These are phyloP conservation scores for Ustilago cynodontis DNA, from an alignment of 1,284 basidiomycete genomes.

Conservation along the genomic window DNA sequence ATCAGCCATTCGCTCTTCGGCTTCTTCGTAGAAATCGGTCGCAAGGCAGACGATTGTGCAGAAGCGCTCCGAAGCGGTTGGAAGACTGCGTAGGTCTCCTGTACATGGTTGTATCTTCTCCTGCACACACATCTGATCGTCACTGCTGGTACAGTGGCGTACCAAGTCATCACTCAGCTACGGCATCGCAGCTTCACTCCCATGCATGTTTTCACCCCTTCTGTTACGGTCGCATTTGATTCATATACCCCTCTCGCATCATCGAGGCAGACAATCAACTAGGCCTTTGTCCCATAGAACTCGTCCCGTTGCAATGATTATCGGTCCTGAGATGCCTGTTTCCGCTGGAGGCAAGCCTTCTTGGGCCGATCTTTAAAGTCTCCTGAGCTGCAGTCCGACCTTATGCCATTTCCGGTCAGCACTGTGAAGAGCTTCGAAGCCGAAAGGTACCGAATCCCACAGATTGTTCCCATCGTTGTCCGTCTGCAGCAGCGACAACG, in stretches of 20 bases:
- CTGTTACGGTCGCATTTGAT: not conserved
- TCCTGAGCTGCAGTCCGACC: too few species aligned
- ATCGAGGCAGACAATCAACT: too few species aligned
- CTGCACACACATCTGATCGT: not conserved
- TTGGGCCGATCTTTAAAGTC: too few species aligned
- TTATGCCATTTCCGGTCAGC: too few species aligned
- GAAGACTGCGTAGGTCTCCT: conserved; percentile 7
- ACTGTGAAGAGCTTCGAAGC: too few species aligned
- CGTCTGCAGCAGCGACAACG: too few species aligned
- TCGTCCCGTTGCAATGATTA: too few species aligned
- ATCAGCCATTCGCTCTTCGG: conserved; percentile 53
- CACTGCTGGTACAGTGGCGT: not conserved
- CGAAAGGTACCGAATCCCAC: too few species aligned
- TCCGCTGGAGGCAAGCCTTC: too few species aligned
- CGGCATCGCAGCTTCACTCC: not conserved
- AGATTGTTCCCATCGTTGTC: too few species aligned
- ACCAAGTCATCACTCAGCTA: not conserved
- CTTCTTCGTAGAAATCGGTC: conserved; percentile 45
- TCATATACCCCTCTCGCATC: not conserved
- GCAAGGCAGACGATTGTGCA: conserved; percentile 37
- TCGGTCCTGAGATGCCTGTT: too few species aligned
- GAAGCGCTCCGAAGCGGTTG: conserved; percentile 29
- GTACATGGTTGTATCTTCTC: not conserved
- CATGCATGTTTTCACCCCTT: not conserved
- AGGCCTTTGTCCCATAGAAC: too few species aligned